A percentile compares a stretch with the other conserved stretches of the same genome.
Evolutionary conservation across 345 rosid genomes (phyloP).

Genomic region (Acer yangbiense): DNA sequence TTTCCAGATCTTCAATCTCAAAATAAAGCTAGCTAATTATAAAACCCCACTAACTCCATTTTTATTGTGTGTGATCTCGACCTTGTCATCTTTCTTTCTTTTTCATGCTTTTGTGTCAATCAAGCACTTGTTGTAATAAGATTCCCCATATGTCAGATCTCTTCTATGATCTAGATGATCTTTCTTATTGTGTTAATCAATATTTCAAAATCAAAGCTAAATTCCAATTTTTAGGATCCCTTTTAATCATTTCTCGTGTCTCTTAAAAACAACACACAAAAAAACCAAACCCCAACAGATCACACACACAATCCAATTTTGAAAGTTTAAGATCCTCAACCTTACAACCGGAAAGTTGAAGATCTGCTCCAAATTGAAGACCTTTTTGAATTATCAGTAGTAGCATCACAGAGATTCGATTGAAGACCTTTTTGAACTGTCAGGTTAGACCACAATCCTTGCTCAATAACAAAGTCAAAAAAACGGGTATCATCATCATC

Average conservation of each 20-base stretch:
- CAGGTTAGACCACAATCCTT: too few species aligned
- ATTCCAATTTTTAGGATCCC: slow-evolving; percentile 42
- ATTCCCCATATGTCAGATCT: slow-evolving; percentile 9
- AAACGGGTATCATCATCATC: too few species aligned
- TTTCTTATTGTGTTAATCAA: slow-evolving; percentile 24
- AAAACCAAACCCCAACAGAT: not conserved
- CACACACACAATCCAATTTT: too few species aligned
- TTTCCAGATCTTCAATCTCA: too few species aligned
- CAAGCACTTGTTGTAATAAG: slow-evolving; percentile 5
- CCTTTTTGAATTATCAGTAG: too few species aligned
- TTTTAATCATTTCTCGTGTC: slow-evolving; percentile 25
- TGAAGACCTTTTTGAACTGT: too few species aligned
- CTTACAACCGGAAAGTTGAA: too few species aligned
- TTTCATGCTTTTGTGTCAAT: slow-evolving; percentile 47
- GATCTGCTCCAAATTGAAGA: too few species aligned
- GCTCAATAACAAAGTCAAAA: too few species aligned
- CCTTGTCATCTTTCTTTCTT: slow-evolving; percentile 26
- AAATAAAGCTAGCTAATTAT: slow-evolving; percentile 25
- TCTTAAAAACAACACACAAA: slow-evolving; percentile 34
- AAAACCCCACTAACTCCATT: slow-evolving; percentile 49
- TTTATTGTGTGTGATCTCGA: slow-evolving; percentile 32
- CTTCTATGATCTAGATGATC: not conserved
- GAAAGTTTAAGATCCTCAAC: too few species aligned
- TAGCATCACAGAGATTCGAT: too few species aligned
- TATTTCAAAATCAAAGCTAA: slow-evolving; percentile 23